Evolutionary conservation across 495 filamentous ascomycete genomes (phyloP).

Genomic region (Aspergillus mulundensis): DNA sequence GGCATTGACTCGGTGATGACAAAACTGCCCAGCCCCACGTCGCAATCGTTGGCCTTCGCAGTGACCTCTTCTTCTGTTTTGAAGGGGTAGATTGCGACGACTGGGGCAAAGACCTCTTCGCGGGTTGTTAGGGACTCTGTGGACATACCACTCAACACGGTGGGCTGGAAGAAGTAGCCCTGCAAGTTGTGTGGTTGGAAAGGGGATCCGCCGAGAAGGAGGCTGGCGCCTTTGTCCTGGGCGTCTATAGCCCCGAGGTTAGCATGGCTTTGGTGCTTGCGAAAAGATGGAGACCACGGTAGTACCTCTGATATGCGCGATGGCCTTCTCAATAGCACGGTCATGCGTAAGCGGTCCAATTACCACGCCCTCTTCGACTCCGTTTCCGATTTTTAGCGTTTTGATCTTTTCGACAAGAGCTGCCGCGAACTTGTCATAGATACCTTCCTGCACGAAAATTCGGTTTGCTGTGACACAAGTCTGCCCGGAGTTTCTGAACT

Average conservation of each 20-base stretch:
- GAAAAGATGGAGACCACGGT: neutral
- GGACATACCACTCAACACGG: conserved; percentile 41
- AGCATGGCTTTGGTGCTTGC: neutral
- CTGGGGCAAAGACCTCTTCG: conserved; percentile 59
- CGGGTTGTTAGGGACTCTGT: conserved; percentile 44
- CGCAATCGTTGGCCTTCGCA: conserved; percentile 42
- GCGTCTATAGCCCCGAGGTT: neutral
- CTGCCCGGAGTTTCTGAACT: conserved; percentile 55
- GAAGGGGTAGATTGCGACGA: conserved; percentile 49
- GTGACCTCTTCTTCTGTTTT: conserved; percentile 48
- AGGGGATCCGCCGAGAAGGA: neutral
- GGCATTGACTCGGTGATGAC: conserved; percentile 46
- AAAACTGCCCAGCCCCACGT: conserved; percentile 48
- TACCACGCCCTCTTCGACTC: conserved; percentile 42
- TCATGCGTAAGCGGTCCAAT: conserved; percentile 57
- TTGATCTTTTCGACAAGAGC: conserved; percentile 42
- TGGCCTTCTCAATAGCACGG: conserved; percentile 49
- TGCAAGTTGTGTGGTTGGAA: conserved; percentile 1
- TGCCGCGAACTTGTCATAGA: conserved; percentile 42
- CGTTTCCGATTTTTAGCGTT: conserved; percentile 53
- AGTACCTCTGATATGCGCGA: conserved; percentile 49
- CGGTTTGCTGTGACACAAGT: conserved; percentile 61
- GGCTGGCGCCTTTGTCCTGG: neutral
- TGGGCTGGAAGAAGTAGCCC: conserved; percentile 54
- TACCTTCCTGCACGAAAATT: conserved; percentile 51